Base-by-base conservation (phyloP, 768 basidiomycete species). In the Tubosaeta sp. region DNA sequence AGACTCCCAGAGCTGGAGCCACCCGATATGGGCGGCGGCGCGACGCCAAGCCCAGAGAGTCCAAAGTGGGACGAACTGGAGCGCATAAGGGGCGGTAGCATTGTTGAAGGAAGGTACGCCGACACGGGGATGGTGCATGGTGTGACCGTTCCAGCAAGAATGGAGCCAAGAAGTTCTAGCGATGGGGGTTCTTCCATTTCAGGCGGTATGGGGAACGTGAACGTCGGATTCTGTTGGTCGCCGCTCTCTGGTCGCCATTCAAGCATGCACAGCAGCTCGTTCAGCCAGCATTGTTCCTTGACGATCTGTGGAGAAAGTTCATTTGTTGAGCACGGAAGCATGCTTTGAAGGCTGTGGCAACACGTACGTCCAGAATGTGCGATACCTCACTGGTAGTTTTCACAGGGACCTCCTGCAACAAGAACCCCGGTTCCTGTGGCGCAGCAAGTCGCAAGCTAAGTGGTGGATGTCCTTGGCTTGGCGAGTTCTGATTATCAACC, bases 211-310 rank as follows among this genome's bases (percentile, higher is more conserved):
- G 46, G 22, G 14, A n/a, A 16, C 19, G 25, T 31, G 2, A 29
- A 35, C 16, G 41, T 48, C 43, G 53, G 48, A 22, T 47, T 43
- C 19, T 55, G 46, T 39, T 49, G 55, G 22, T 31, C 13, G 32
- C 43, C 45, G 34, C 27, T 42, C 25, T 89, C 86, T 4, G 81
- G 74, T 26, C 68, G 66, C 89, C 90, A 92, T 12, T 78, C 68
- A 42, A 79, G 82, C 42, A 78, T 75, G 5, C 71, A 60, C 19
- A 92, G 66, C n/a, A 77, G 76, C 59, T 86, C 86, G 61, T 91
- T 92, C 16, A 91, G 62, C 90, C 90, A 92, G 60, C 85, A 87
- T 68, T 91, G 90, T 54, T 91, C 89, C 53, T 79, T 76, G 5
- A 91, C 86, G 60, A 92, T 54, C 52, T 57, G 34, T 26, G 26